phyloP scores from a whole-genome alignment of 805 yeast genomes.

The Candida awuae region DNA sequence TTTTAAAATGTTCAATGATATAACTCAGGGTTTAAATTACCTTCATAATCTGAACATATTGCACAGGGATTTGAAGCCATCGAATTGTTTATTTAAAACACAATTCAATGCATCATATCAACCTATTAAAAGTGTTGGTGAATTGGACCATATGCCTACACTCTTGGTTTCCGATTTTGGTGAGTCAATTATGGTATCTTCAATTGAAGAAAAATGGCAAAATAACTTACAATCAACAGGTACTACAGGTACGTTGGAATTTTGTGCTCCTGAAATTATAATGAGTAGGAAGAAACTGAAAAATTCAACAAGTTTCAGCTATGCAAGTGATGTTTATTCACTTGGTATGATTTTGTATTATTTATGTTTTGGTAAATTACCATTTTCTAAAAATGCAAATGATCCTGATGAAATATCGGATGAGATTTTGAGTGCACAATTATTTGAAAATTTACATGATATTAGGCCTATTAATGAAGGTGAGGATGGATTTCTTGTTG shows the following conservation, averaged over 20 bases:
- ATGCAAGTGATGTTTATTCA: constrained; percentile 72
- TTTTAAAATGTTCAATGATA: constrained; percentile 58
- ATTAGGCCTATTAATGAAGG: constrained; percentile 10
- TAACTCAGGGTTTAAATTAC: constrained; percentile 61
- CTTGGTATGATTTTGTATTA: constrained; percentile 77
- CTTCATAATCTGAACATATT: constrained; percentile 67
- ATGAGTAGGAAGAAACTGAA: constrained; percentile 16
- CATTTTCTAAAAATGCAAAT: constrained; percentile 35
- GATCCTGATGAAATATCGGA: constrained; percentile 18
- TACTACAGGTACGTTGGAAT: constrained; percentile 81
- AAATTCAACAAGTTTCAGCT: constrained; percentile 49
- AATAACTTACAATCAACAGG: constrained; percentile 58
- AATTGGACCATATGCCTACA: constrained; percentile 42
- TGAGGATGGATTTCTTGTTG: constrained; percentile 29
- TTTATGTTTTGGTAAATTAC: constrained; percentile 63
- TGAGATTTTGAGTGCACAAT: constrained; percentile 19
- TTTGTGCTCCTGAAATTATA: constrained; percentile 78
- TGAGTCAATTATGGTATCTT: constrained; percentile 73
- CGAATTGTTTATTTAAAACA: constrained; percentile 63
- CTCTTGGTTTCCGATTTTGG: constrained; percentile 84
- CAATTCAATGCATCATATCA: constrained; percentile 21
- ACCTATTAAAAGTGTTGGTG: constrained; percentile 21
- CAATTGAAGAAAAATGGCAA: constrained; percentile 15
- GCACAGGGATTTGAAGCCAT: constrained; percentile 87
- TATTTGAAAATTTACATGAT: constrained; percentile 19